Evolutionary conservation across 139 green algal species (phyloP).

Genomic region (Chlorella sp.): DNA sequence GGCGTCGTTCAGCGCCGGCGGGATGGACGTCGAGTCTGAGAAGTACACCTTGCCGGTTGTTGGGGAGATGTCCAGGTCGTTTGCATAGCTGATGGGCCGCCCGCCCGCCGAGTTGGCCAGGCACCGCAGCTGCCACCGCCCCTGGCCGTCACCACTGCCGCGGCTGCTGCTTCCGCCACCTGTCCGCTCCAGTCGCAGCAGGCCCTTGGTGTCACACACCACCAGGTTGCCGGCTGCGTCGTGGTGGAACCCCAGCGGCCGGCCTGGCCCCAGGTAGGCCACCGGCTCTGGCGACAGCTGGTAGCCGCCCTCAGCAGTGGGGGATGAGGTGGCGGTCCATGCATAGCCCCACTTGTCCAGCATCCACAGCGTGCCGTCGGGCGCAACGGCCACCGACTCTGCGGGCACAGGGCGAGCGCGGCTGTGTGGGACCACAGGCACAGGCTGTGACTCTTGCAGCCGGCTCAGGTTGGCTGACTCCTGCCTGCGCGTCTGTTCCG

Average conservation of each 20-base stretch:
- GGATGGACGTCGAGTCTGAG: slow-evolving; percentile 46
- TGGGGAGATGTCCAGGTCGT: slow-evolving; percentile 58
- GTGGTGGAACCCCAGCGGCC: slow-evolving; percentile 45
- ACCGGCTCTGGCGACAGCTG: background rate
- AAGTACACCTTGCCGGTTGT: slow-evolving; percentile 57
- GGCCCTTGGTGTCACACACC: slow-evolving; percentile 44
- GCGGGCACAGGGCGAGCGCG: slow-evolving; percentile 1
- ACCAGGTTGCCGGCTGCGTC: slow-evolving; percentile 35
- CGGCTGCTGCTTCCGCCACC: background rate
- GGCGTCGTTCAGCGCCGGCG: slow-evolving; percentile 5
- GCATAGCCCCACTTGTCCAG: slow-evolving; percentile 46
- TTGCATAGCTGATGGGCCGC: slow-evolving; percentile 56
- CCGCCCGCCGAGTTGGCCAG: slow-evolving; percentile 9
- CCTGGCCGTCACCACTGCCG: background rate
- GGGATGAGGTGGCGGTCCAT: background rate
- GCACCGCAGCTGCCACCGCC: slow-evolving; percentile 16
- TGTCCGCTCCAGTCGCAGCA: slow-evolving; percentile 42
- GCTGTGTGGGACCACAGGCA: no score
- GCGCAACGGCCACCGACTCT: slow-evolving; percentile 47
- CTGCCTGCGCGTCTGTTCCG: background rate
- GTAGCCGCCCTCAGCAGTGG: background rate
- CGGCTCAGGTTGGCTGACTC: background rate
- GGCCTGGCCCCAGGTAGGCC: slow-evolving; percentile 44
- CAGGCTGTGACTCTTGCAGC: no score
- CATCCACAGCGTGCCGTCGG: slow-evolving; percentile 37